Evolutionary conservation across 768 basidiomycete genomes (phyloP).

Genomic region (Candolleomyces aberdarensis): DNA sequence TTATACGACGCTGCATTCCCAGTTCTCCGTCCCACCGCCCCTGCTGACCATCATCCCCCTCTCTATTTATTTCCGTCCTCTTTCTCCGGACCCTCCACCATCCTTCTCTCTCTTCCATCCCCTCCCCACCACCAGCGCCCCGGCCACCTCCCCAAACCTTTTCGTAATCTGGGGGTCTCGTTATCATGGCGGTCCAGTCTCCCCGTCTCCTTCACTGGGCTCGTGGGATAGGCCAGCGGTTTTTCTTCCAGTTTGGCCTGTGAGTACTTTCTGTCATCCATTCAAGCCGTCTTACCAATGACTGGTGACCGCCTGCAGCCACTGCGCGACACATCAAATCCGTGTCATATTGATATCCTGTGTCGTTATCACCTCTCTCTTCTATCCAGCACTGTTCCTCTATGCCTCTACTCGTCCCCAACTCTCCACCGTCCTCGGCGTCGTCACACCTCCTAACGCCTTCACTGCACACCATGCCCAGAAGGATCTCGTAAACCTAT

Average conservation of each 20-base stretch:
- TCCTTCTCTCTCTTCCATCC: neutral
- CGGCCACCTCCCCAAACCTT: neutral
- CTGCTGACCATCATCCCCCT: constrained; percentile 2
- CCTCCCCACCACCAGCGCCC: neutral
- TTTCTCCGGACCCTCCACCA: neutral
- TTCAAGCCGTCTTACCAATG: constrained; percentile 4
- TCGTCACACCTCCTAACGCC: constrained; percentile 52
- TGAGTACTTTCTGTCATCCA: constrained; percentile 36
- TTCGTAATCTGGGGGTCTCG: neutral
- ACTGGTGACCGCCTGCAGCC: constrained; percentile 39
- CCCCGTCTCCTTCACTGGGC: constrained; percentile 33
- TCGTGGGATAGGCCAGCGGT: constrained; percentile 41
- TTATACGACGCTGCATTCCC: neutral
- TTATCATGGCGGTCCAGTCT: constrained; percentile 17
- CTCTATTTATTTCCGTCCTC: constrained; percentile 12
- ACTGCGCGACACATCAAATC: constrained; percentile 89
- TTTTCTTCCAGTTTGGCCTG: constrained; percentile 78
- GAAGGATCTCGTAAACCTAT: constrained; percentile 66
- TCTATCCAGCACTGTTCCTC: constrained; percentile 86
- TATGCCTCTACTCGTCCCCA: constrained; percentile 74
- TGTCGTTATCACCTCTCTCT: constrained; percentile 84
- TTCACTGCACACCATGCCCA: constrained; percentile 52
- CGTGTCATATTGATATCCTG: constrained; percentile 85
- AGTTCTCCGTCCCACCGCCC: neutral
- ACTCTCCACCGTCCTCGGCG: constrained; percentile 63